Evolutionary conservation across 345 rosid species (phyloP).

Genomic region (Aquilaria malaccensis): DNA sequence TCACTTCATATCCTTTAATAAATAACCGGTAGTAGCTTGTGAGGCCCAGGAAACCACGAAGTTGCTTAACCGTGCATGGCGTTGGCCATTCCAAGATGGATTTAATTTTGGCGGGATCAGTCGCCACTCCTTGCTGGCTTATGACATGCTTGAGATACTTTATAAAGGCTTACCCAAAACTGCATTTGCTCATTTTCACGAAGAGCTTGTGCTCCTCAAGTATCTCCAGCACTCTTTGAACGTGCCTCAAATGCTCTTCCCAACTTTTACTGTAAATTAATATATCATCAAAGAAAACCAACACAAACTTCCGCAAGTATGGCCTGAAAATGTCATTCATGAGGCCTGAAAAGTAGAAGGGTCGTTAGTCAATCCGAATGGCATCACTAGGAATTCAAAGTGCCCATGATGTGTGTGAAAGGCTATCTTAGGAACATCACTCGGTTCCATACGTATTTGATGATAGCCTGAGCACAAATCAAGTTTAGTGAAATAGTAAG

Average conservation of each 20-base stretch:
- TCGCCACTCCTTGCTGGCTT: background rate
- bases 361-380: background rate
- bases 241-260: background rate
- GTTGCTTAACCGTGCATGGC: background rate
- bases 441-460: background rate
- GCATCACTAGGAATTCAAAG: background rate
- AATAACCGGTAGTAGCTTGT: background rate
- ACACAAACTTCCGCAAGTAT: background rate
- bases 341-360: background rate
- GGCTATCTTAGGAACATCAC: background rate
- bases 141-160: constrained; percentile 3
- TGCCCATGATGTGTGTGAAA: constrained; percentile 2
- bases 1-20: background rate
- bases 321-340: background rate
- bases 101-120: background rate
- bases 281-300: background rate
- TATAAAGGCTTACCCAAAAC: background rate
- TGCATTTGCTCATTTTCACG: background rate
- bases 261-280: background rate
- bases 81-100: background rate
- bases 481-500: background rate
- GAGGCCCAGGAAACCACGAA: background rate
- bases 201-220: too few relatives aligned
- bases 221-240: background rate
- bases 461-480: background rate